Percentiles rank a stretch among this genome's conserved stretches.
These are phyloP conservation scores for Tylopilus subfusipes DNA, from an alignment of 768 basidiomycete species.

Conservation along the genomic window DNA sequence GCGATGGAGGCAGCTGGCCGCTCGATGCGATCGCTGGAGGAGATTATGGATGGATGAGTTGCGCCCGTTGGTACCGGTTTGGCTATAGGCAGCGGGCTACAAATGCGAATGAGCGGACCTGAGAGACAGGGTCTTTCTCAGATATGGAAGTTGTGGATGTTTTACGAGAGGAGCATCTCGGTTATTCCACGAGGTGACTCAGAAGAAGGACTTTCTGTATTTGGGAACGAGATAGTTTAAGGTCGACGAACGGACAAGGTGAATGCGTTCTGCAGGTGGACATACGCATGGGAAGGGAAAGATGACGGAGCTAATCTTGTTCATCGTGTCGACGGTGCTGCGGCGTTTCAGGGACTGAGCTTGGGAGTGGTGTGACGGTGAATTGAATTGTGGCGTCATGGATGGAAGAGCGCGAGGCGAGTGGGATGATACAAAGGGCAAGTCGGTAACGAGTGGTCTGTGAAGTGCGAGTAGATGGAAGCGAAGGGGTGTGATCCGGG, in stretches of 20 bases:
- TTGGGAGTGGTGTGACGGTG: constrained; percentile 1
- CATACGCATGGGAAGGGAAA: constrained; percentile 11
- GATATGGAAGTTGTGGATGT: constrained; percentile 5
- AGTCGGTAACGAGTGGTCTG: neutral
- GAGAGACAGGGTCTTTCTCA: neutral
- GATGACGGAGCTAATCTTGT: constrained; percentile 9
- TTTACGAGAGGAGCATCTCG: neutral
- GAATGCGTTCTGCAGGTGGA: constrained; percentile 20
- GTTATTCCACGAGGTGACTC: neutral
- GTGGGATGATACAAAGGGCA: neutral
- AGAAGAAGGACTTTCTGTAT: neutral
- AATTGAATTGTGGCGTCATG: constrained; percentile 8
- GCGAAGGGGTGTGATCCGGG: neutral
- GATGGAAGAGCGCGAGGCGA: neutral
- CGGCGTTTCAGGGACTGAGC: constrained; percentile 23
- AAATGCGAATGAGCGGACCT: constrained; percentile 3
- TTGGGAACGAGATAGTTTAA: neutral
- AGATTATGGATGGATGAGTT: neutral
- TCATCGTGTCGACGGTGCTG: constrained; percentile 21
- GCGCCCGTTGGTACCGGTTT: constrained; percentile 9
- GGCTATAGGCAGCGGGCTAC: neutral
- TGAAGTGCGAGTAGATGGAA: too few species aligned
- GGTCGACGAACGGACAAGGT: constrained; percentile 6
- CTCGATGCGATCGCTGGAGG: constrained; percentile 2
- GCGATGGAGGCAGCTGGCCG: neutral